Evolutionary conservation across 202 grass and related monocot species (phyloP), one percentile per base, ranked within the genome.

Genomic region (Zoysia matrella): DNA sequence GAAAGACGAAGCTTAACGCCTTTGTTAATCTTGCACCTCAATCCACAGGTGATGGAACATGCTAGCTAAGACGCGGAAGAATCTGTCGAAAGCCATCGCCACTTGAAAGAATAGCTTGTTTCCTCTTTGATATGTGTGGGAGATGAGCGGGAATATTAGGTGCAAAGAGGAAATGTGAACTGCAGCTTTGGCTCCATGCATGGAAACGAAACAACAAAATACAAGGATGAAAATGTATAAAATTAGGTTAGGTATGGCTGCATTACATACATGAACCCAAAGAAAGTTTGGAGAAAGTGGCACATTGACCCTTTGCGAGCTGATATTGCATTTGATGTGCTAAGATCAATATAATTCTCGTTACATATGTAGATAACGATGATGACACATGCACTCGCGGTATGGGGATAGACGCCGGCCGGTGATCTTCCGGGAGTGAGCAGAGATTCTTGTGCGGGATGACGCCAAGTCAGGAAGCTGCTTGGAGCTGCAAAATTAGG

Each of bases 121-220:
- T 44, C 44, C 69, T 11, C 22, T 51, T 57, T 52, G 36, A 67
- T 61, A 60, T 67, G 43, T 67, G 30, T 65, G 43, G 73, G 39
- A 89, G 40, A 72, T 74, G 61, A 39, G 51, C 11, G 71, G 75
- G 78, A 89, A 86, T 89, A 82, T 86, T 89, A 89, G 87, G 87
- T 82, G 68, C 53, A 78, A 73, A 77, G 16, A 8, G 62, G 52
- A 52, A 50, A 83, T 52, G 60, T 52, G 74, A 83, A 67, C 80
- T 83, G 52, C 80, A 78, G 60, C 51, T 60, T 85, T 89, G 87
- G 68, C 73, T 49, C 53, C 77, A 79, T 79, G 64, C 55, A 69
- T 46, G 69, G 54, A 83, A 63, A 73, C 30, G 30, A 36, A 36
- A 41, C 60, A 86, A 89, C 78, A 90, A 78, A 69, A 45, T 43